Percentiles rank a stretch among this genome's conserved stretches.
Conservation (phyloP, 495 filamentous ascomycete species). For the Apiosordaria backusii region DNA sequence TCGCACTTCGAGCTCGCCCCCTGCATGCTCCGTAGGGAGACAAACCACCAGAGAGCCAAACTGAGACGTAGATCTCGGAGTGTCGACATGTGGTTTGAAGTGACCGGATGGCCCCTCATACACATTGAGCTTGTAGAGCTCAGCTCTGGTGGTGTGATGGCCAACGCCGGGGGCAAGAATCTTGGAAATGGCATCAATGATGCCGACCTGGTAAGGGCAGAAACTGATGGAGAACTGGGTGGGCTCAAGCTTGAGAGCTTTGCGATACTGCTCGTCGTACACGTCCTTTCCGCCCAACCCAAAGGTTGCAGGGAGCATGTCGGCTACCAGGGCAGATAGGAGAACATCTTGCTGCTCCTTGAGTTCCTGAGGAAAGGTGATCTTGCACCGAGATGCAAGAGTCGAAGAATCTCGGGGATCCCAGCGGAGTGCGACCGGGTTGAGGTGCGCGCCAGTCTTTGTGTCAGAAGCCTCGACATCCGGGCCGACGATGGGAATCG, state of each 20-base stretch:
- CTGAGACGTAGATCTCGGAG: slow-evolving; percentile 44
- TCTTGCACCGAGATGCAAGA: slow-evolving; percentile 3
- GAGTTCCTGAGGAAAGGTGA: neutral
- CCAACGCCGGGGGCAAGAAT: slow-evolving; percentile 42
- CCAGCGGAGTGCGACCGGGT: slow-evolving; percentile 7
- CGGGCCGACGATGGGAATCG: neutral
- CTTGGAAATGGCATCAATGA: slow-evolving; percentile 49
- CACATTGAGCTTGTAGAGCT: slow-evolving; percentile 57
- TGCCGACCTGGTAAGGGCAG: slow-evolving; percentile 50
- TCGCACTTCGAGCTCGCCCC: slow-evolving; percentile 37
- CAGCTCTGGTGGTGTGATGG: slow-evolving; percentile 31
- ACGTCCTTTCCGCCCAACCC: slow-evolving; percentile 45
- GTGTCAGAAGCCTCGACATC: neutral
- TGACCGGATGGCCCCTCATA: slow-evolving; percentile 52
- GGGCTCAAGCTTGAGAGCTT: slow-evolving; percentile 48
- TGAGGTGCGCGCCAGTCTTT: neutral
- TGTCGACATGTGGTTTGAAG: slow-evolving; percentile 56
- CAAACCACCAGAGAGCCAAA: slow-evolving; percentile 57
- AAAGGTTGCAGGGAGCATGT: slow-evolving; percentile 47
- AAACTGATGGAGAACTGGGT: slow-evolving; percentile 47
- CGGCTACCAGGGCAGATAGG: slow-evolving; percentile 7
- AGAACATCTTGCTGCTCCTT: neutral
- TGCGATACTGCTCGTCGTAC: slow-evolving; percentile 48
- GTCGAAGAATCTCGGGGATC: slow-evolving; percentile 1
- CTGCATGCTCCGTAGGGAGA: slow-evolving; percentile 46